Evolutionary conservation across 441 rosid species (phyloP).

Genomic region (Biscutella laevigata): DNA sequence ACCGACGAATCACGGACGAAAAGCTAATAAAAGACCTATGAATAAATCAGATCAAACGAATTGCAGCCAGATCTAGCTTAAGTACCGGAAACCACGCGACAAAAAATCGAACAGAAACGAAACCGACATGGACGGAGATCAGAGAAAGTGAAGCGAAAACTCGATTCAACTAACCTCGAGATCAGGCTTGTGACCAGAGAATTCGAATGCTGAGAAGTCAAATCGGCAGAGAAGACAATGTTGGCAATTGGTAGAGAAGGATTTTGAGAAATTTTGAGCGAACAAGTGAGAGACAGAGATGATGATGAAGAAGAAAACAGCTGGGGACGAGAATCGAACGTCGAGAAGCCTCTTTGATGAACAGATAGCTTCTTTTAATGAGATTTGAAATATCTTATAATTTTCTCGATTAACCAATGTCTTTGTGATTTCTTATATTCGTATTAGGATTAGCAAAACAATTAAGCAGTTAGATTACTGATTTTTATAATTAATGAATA

Average conservation of each 20-base stretch:
- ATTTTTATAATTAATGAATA: too few relatives aligned
- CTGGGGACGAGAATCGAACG: conserved; percentile 17
- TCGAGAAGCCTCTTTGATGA: conserved; percentile 12
- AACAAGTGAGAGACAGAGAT: conserved; percentile 4
- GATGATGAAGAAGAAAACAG: conserved; percentile 23
- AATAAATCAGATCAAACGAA: conserved; percentile 20
- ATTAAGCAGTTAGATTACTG: not conserved
- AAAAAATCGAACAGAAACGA: too few relatives aligned
- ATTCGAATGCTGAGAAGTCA: conserved; percentile 11
- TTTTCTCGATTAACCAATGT: not conserved
- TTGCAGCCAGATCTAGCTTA: conserved; percentile 18
- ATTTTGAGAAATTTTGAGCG: conserved; percentile 7
- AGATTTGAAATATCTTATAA: not conserved
- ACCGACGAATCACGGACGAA: conserved; percentile 11
- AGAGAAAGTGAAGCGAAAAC: not conserved
- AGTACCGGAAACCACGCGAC: not conserved
- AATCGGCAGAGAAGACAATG: conserved; percentile 17
- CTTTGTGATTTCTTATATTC: not conserved
- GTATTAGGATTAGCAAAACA: not conserved
- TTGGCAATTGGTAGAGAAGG: not conserved
- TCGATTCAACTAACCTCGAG: conserved; percentile 27
- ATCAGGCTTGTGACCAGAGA: conserved; percentile 17
- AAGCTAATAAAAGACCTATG: conserved; percentile 2
- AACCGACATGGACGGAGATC: conserved; percentile 16
- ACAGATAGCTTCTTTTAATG: conserved; percentile 18